Base-by-base conservation (phyloP, 768 basidiomycete genomes). In the Mycena crocata region DNA sequence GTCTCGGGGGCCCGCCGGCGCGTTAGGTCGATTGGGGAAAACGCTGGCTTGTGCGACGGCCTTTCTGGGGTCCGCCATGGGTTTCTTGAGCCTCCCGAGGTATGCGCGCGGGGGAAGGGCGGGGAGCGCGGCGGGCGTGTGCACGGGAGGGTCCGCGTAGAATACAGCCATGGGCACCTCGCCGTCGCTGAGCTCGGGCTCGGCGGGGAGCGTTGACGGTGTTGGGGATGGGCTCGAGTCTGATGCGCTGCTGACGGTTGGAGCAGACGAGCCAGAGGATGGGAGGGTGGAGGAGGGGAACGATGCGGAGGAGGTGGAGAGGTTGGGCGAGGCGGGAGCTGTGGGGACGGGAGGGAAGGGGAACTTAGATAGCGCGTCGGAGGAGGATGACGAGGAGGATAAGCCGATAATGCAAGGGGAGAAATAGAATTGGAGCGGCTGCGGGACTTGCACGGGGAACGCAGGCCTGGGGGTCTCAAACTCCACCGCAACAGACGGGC, bases 21-120 rank as follows among this genome's bases (percentile, higher is more conserved):
- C n/a, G n/a, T n/a, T n/a, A n/a, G n/a, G n/a, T n/a, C n/a, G n/a
- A n/a, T n/a, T n/a, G n/a, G n/a, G n/a, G n/a, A n/a, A n/a, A n/a
- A n/a, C n/a, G n/a, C n/a, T n/a, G n/a, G n/a, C n/a, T n/a, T n/a
- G n/a, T n/a, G n/a, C n/a, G n/a, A n/a, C n/a, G n/a, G n/a, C n/a
- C n/a, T n/a, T n/a, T n/a, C 9, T 44, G 31, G 9, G 5, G 23
- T n/a, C 7, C 19, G 49, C 28, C 31, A 15, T 12, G 5, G 50
- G 35, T 13, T 7, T 4, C 6, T n/a, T 28, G 31, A 34, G 13
- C 19, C 24, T 34, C 5, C 35, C 50, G 39, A 54, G 51, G 32
- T 54, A 55, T 15, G 61, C 61, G 23, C 61, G 61, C 23, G 30
- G 40, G 17, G 61, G 61, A 26, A 30, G 42, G 17, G 52, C 42